Base-by-base conservation (phyloP, 164 flowering plant genomes). In the Nymphaea thermarum region DNA sequence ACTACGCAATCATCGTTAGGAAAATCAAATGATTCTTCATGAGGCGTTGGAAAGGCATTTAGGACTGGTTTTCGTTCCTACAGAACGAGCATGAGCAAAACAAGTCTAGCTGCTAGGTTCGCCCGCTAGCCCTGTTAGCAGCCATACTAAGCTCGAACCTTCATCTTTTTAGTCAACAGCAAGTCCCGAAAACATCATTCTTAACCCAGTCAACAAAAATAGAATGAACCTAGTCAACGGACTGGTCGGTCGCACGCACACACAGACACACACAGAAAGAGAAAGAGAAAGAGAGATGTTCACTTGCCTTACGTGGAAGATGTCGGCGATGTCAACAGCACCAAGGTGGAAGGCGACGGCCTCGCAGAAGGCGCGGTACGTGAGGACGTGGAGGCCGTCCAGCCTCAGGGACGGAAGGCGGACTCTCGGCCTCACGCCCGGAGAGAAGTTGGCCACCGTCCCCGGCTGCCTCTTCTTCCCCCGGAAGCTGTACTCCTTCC, bases 341-440 rank as follows among this genome's bases (percentile, higher is more conserved):
- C 77, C 77, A 73, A 85, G 80, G 73, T 74, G 82, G 61, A 80
- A 85, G 45, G 69, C 70, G 53, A 86, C 80, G 74, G 84, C 87
- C 62, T 87, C 93, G 66, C 81, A 65, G 78, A 87, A 87, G 43
- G 84, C 81, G 6, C 75, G 79, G 71, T 84, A 87, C 3, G 90
- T 83, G 74, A 67, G 74, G 63, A 77, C 68, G 67, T 88, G 93
- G 5, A 83, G 74, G 11, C 89, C 93, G 69, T 86, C 93, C 76
- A 86, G 81, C 66, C 84, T 83, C 2, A 84, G 87, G 70, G 74
- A 80, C 0, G 92, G 89, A 16, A 87, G 76, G 42, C 82, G 64
- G 0, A 84, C 82, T 36, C 80, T 44, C 0, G 89, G 87, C 15
- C 66, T 62, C 68, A 17, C 63, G 44, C 59, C 69, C 36, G 61